These are phyloP conservation scores for Rehmannia glutinosa DNA, from an alignment of 257 asterid genomes.

Conservation along the genomic window DNA sequence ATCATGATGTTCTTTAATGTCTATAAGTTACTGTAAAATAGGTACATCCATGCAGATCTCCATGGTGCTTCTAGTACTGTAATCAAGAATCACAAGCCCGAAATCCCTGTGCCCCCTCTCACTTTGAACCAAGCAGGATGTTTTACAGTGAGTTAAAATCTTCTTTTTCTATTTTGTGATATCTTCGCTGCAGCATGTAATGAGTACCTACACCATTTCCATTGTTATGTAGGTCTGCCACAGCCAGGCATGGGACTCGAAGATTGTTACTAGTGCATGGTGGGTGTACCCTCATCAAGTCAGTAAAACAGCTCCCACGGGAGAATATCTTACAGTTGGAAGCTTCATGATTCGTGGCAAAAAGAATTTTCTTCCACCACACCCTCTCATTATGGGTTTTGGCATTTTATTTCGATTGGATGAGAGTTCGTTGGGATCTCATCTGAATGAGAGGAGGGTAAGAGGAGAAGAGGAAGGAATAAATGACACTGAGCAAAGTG, in stretches of 20 bases:
- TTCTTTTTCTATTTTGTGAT: background rate
- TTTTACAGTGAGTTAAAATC: conserved; percentile 67
- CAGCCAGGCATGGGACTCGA: conserved; percentile 99
- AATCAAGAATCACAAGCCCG: conserved; percentile 96
- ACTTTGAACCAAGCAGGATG: conserved; percentile 96
- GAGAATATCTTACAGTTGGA: conserved; percentile 97
- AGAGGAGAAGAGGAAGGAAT: conserved; percentile 94
- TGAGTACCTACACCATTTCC: background rate
- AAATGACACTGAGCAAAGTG: conserved; percentile 52
- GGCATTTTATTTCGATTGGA: conserved; percentile 94
- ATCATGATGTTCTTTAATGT: conserved; percentile 22
- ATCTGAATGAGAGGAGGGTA: conserved; percentile 94
- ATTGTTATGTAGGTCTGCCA: conserved; percentile 74
- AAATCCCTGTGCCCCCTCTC: conserved; percentile 84
- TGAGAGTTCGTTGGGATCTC: conserved; percentile 96
- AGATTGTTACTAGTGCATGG: conserved; percentile 99
- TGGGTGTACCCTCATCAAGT: conserved; percentile 99
- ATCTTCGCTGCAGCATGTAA: background rate
- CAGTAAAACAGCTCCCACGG: conserved; percentile 98
- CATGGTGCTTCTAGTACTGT: conserved; percentile 99
- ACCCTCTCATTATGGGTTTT: conserved; percentile 95
- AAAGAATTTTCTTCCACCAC: conserved; percentile 96
- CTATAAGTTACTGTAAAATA: conserved; percentile 22
- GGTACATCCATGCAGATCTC: conserved; percentile 97
- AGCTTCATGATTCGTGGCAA: conserved; percentile 99